A percentile compares a stretch with the other conserved stretches of the same genome.
Evolutionary conservation across 1,284 basidiomycete genomes (phyloP).

Genomic region (Trametes sp.): DNA sequence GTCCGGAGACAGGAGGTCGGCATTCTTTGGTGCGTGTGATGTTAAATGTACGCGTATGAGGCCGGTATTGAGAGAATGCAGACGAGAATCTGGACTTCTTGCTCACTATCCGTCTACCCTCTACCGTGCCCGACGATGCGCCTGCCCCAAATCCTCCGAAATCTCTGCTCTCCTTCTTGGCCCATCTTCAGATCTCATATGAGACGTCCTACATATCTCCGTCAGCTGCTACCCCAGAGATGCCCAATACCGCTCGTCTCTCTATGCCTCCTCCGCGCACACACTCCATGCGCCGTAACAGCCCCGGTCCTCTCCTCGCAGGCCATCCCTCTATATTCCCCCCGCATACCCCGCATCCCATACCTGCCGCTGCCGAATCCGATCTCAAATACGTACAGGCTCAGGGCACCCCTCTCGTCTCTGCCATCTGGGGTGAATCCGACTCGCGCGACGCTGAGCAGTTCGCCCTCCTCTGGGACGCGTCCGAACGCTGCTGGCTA

Average conservation of each 20-base stretch:
- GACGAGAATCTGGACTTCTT: constrained; percentile 81
- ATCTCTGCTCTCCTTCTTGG: constrained; percentile 67
- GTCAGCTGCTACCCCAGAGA: constrained; percentile 40
- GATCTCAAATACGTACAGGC: constrained; percentile 79
- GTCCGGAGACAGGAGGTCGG: constrained; percentile 52
- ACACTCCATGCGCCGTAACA: constrained; percentile 40
- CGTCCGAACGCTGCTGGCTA: constrained; percentile 67
- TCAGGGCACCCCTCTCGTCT: constrained; percentile 77
- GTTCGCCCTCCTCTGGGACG: constrained; percentile 71
- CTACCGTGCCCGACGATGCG: constrained; percentile 43
- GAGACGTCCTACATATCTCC: constrained; percentile 83
- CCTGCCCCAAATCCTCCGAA: constrained; percentile 57
- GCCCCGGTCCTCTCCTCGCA: constrained; percentile 41
- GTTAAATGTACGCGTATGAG: not conserved
- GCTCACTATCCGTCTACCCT: constrained; percentile 49
- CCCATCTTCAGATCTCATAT: constrained; percentile 78
- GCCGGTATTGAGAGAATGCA: too few relatives aligned
- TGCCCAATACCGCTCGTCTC: constrained; percentile 26
- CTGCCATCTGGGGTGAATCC: constrained; percentile 76
- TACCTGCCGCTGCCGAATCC: constrained; percentile 68
- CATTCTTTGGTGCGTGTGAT: constrained; percentile 73
- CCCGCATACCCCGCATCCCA: constrained; percentile 78
- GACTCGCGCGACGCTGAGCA: constrained; percentile 57
- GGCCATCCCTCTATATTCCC: constrained; percentile 72
- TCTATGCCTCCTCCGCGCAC: constrained; percentile 36